Evolutionary conservation across 2,329 filamentous ascomycete genomes (phyloP).

Genomic region (Penicillium italicum): DNA sequence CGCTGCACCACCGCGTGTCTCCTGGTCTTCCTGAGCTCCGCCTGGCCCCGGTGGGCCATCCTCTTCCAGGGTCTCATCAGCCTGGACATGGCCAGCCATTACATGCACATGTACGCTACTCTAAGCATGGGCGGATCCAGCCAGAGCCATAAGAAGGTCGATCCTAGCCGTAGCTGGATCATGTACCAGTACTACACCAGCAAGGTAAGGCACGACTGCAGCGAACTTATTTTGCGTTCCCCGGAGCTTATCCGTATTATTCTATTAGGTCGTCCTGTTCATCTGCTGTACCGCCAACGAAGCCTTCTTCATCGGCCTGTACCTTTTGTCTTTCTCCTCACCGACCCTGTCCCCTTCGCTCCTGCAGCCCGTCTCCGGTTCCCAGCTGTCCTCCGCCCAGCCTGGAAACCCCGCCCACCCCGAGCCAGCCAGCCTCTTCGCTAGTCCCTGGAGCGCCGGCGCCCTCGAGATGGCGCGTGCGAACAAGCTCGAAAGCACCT

Average conservation of each 20-base stretch:
- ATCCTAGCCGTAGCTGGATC: slow-evolving; percentile 80
- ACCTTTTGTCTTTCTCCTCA: slow-evolving; percentile 94
- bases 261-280: slow-evolving; percentile 78
- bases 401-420: slow-evolving; percentile 66
- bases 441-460: slow-evolving; percentile 85
- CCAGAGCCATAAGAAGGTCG: slow-evolving; percentile 88
- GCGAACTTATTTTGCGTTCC: background rate
- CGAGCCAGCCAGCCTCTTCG: slow-evolving; percentile 70
- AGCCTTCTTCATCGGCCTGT: slow-evolving; percentile 95
- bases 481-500: slow-evolving; percentile 80
- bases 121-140: slow-evolving; percentile 78
- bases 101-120: slow-evolving; percentile 98
- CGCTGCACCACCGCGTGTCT: slow-evolving; percentile 94
- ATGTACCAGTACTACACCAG: slow-evolving; percentile 97
- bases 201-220: slow-evolving; percentile 59
- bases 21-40: slow-evolving; percentile 88
- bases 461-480: slow-evolving; percentile 88
- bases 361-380: slow-evolving; percentile 58
- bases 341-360: slow-evolving; percentile 84
- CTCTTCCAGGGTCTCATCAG: slow-evolving; percentile 91
- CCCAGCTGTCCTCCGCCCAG: slow-evolving; percentile 53
- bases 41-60: slow-evolving; percentile 90
- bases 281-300: slow-evolving; percentile 88
- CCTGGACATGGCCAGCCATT: slow-evolving; percentile 91
- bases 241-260: background rate